Evolutionary conservation across 176 grass and related monocot species (phyloP), one percentile per base, ranked within the genome.

Genomic region (Oropetium thomaeum): DNA sequence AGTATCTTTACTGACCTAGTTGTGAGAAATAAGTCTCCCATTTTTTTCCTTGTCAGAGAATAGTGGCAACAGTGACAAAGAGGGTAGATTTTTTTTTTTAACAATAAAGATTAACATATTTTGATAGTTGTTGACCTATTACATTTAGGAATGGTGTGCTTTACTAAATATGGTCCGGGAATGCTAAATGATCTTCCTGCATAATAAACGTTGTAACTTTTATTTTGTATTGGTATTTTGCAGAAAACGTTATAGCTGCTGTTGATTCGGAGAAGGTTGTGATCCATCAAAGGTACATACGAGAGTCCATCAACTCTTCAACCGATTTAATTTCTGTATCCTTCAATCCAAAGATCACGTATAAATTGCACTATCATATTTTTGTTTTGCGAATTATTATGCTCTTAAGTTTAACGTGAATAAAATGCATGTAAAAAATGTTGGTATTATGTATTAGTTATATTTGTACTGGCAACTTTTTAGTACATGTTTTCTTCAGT

Each of bases 211-310:
- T 41, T 49, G 1, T 80, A 75, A 49, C 40, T 60, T 75, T 54
- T 83, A 41, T 77, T 20, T 64, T 83, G 58, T 25, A 75, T 87
- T 61, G 38, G 33, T 62, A 61, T 71, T 87, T 70, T 89, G 69
- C 89, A 98, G 95, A 90, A 71, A 98, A 78, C 75, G 91, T 98
- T 58, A 73, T 98, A 41, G 81, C 78, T 78, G 79, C 84, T 40
- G 37, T 98, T 86, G 88, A 98, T 94, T 70, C 87, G 48, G 89
- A 79, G 68, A 98, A 98, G 79, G 84, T 86, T 79, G 81, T 51
- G 70, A 94, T 98, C 70, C 89, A 87, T 68, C 95, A 98, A 78
- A 94, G 95, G 95, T 98, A 89, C 77, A 60, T 34, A 77, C 74
- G 41, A 54, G 51, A 44, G 47, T 85, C 62, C 13, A 32, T 33